Conservation (phyloP, 148 eudicot genomes). For the Rhododendron molle region DNA sequence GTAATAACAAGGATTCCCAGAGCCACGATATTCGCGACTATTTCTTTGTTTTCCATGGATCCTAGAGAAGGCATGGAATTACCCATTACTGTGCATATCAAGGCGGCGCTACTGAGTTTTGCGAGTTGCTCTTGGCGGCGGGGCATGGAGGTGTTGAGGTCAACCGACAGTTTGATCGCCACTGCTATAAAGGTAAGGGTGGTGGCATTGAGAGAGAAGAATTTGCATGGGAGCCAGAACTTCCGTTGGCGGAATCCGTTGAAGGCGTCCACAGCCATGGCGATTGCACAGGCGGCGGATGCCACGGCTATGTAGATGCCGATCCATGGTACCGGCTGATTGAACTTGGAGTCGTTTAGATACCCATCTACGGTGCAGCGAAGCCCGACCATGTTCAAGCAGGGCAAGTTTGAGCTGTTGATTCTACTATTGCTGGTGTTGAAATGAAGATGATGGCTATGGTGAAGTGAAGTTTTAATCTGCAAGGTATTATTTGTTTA, state of each 20-base stretch:
- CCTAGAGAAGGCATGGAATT: constrained; percentile 44
- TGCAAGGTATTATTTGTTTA: no score
- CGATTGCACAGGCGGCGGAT: constrained; percentile 35
- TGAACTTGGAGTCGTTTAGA: constrained; percentile 37
- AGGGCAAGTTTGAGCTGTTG: not conserved
- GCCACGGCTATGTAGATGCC: constrained; percentile 47
- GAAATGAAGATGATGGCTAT: no score
- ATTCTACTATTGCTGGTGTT: no score
- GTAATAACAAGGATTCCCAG: constrained; percentile 43
- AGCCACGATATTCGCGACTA: constrained; percentile 37
- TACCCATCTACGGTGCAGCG: constrained; percentile 33
- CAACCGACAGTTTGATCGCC: constrained; percentile 39
- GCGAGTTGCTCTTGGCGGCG: constrained; percentile 37
- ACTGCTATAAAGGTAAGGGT: constrained; percentile 37
- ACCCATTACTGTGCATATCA: constrained; percentile 41
- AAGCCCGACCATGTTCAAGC: constrained; percentile 24
- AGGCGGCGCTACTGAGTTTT: constrained; percentile 36
- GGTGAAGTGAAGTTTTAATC: no score
- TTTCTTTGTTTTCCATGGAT: constrained; percentile 28
- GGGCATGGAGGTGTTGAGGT: constrained; percentile 56
- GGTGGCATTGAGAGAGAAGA: constrained; percentile 44
- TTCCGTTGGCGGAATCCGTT: constrained; percentile 31
- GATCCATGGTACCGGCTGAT: constrained; percentile 46
- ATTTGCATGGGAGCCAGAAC: constrained; percentile 37
- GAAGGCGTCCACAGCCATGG: constrained; percentile 40